Base-by-base conservation (phyloP, 176 grass and related monocot species). In the Oryza longistaminata region DNA sequence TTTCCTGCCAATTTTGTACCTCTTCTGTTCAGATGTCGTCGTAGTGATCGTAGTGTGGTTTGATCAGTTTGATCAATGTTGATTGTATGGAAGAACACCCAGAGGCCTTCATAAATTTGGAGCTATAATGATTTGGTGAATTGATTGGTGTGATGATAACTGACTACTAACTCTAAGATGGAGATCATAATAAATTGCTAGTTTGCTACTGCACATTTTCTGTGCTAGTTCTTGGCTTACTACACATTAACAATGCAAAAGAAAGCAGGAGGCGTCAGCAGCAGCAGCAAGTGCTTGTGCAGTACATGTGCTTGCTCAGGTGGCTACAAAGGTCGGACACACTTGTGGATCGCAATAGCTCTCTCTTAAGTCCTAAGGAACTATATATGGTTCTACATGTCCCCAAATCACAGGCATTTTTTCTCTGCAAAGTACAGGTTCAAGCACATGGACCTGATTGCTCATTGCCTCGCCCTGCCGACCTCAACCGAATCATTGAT, bases 401-500 rank as follows among this genome's bases (percentile, higher is more conserved):
- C 50, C 53, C 79, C 49, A 13, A 66, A 7, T 66, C 58, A 26
- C 45, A 46, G 13, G 68, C 81, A 73, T 3, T 22, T 62, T 64
- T 21, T 45, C 21, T 1, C 33, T 68, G 68, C 77, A 80, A 52
- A 76, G 70, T 14, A 77, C 55, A 74, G 12, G 49, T 67, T 45
- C 66, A 0, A 66, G 71, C 77, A 85, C 88, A 77, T 82, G 82
- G 67, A 11, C 29, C 73, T n/a, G 25, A 21, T 66, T 85, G 70
- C 49, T 74, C 46, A 19, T 22, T 50, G 49, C n/a, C 58, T 12
- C 37, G 21, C 33, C 19, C 43, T 64, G 71, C 80, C 50, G 70
- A 87, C 50, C 80, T 68, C 61, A 80, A 24, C 46, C 0, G 49
- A 90, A 87, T 44, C 39, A 80, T 74, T 80, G 75, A 69, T 60